Base-by-base conservation (phyloP, 805 yeast species). In the Lachancea lanzarotensis region DNA sequence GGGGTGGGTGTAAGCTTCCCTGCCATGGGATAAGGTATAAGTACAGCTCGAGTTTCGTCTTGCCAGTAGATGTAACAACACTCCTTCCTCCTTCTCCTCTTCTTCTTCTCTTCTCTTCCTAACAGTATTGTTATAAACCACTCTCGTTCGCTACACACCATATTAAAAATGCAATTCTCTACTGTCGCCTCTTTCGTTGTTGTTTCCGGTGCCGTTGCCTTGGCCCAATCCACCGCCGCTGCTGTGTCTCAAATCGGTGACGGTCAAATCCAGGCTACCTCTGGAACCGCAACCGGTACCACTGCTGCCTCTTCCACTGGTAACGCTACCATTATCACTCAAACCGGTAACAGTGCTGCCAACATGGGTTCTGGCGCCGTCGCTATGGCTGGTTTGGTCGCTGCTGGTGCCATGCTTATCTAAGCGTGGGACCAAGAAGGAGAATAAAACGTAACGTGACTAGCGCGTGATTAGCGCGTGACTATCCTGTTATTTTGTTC, bases 231-330 rank as follows among this genome's bases (percentile, higher is more conserved):
- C 42, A 37, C 60, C 50, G 61, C 66, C 29, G 50, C 62, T 15
- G 74, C 68, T 35, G 60, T 72, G 30, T 58, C 73, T 57, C 78
- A 72, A 55, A 71, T 72, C 45, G 70, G 72, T 40, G 78, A 73
- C 53, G 58, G 56, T 49, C 51, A 53, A 48, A 47, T 50, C 42
- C 56, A 52, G 48, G 53, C 57, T 26, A 48, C 60, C 30, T 40
- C 49, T 35, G 39, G 53, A 20, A 45, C 59, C 35, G 45, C 49
- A 31, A 37, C 56, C 17, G 5, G 4, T 11, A 22, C 25, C 39
- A 6, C 20, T 13, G 19, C 39, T 3, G 32, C 43, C 22, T 47
- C 63, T 40, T 49, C 63, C 27, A 49, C 38, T 19, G 38, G 63
- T 35, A 58, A 67, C 40, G 32, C 45, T 47, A 39, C 47, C 36